These are phyloP conservation scores for Trichosporon coremiiforme DNA, from an alignment of 1,284 basidiomycete species.

Conservation along the genomic window DNA sequence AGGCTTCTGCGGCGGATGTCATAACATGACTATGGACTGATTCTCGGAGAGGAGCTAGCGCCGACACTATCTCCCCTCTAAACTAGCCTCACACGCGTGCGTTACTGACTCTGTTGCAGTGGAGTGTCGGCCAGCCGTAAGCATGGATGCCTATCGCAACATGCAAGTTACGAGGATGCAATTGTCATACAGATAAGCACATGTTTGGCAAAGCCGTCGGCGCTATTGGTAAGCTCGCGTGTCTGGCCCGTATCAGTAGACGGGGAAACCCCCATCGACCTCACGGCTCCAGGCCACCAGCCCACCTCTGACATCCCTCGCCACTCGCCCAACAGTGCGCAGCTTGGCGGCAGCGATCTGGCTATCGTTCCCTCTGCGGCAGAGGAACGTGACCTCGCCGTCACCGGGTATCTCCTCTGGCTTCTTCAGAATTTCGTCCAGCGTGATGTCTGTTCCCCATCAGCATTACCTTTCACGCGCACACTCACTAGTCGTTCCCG, in stretches of 20 bases:
- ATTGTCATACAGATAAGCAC: too few relatives aligned
- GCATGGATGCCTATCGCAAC: too few relatives aligned
- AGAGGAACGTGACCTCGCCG: constrained; percentile 67
- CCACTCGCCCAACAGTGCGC: constrained; percentile 36
- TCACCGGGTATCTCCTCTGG: constrained; percentile 34
- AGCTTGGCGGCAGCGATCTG: constrained; percentile 77
- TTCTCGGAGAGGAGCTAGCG: too few relatives aligned
- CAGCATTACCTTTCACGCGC: constrained; percentile 18
- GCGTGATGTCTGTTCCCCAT: constrained; percentile 47
- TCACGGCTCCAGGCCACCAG: constrained; percentile 72
- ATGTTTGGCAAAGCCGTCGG: too few relatives aligned
- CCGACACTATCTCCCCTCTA: too few relatives aligned
- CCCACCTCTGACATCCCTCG: constrained; percentile 76
- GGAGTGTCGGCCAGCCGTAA: too few relatives aligned
- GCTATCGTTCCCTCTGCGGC: constrained; percentile 90
- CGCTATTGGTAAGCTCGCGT: too few relatives aligned
- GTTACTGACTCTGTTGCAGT: too few relatives aligned
- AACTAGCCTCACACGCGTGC: too few relatives aligned
- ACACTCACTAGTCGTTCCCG: constrained; percentile 73
- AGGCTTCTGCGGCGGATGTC: too few relatives aligned
- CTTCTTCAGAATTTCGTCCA: constrained; percentile 40
- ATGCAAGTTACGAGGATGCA: too few relatives aligned
- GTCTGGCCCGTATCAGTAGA: constrained; percentile 66
- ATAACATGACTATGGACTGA: too few relatives aligned
- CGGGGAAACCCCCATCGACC: constrained; percentile 72